Base-by-base conservation (phyloP, 768 basidiomycete genomes). In the Tulasnella sp. region DNA sequence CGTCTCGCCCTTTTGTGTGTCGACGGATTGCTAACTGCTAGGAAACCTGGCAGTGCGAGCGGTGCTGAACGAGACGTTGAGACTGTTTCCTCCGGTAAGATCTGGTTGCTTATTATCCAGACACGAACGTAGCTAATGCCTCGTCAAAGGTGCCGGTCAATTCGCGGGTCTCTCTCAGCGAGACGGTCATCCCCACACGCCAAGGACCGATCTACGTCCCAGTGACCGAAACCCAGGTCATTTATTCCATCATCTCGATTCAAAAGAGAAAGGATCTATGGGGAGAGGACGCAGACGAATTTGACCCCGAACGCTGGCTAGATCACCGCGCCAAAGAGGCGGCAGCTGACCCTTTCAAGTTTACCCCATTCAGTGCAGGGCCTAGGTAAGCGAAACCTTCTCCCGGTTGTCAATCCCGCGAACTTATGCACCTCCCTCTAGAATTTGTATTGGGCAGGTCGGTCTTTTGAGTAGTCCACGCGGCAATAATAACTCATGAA, bases 231-330 rank as follows among this genome's bases (percentile, higher is more conserved):
- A 27, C 35, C 17, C n/a, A 23, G 7, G 14, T 61, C 43, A 21
- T 31, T 19, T 61, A 51, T 36, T 51, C 39, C 19, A 17, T 23
- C 4, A 9, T 59, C 34, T 46, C 63, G 5, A 62, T 67, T 58
- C 68, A 70, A 27, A 62, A 67, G 8, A 62, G 64, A n/a, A 43
- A 48, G 21, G 60, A 52, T 7, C 61, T 67, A 1, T 71, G 69
- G 68, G 70, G 70, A 4, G 63, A 64, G 4, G 67, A 70, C 45
- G 67, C 69, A 0, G 54, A 67, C 19, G 59, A 61, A 9, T 71
- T 69, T 58, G 52, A 65, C 11, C 67, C 66, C 15, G 64, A 68
- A 51, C 58, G 70, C 34, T 71, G 69, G 69, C 27, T 66, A 35
- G 61, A 53, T 25, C 17, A 34, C 12, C 19, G 41, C 11, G 31